These are phyloP conservation scores for Aphanomyces stellatus DNA, from an alignment of 352 stramenopile genomes.

Conservation along the genomic window DNA sequence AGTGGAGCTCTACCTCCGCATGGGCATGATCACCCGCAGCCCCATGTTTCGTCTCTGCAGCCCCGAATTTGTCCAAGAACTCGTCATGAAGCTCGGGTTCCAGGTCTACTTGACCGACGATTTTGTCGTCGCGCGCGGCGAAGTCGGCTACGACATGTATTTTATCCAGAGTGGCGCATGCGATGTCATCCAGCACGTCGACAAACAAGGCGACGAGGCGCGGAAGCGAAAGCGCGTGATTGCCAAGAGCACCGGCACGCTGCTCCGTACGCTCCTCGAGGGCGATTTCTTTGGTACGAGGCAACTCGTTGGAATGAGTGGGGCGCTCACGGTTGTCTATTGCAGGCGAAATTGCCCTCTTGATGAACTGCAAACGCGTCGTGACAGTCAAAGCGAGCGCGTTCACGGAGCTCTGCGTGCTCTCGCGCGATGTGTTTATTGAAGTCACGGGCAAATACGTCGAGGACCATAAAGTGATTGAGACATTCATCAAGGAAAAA, in stretches of 20 bases:
- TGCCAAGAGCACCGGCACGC: not conserved
- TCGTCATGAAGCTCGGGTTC: conserved; percentile 73
- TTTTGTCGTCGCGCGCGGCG: conserved; percentile 71
- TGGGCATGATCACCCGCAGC: conserved; percentile 82
- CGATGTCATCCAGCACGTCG: conserved; percentile 64
- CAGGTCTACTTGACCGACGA: conserved; percentile 82
- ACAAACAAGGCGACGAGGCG: not conserved
- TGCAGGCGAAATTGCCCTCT: conserved; percentile 59
- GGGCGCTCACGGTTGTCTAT: not conserved
- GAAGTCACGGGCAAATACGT: conserved; percentile 67
- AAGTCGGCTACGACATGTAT: conserved; percentile 84
- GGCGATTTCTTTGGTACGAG: conserved; percentile 58
- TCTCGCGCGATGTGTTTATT: conserved; percentile 66
- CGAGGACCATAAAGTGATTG: conserved; percentile 68
- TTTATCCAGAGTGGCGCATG: conserved; percentile 74
- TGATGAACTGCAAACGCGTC: conserved; percentile 80
- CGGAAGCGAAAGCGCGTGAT: not conserved
- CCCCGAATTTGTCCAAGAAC: conserved; percentile 71
- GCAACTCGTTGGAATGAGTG: not conserved
- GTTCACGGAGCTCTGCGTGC: conserved; percentile 66
- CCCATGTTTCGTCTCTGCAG: conserved; percentile 78
- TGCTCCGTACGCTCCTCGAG: conserved; percentile 28
- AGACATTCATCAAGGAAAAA: conserved; percentile 83
- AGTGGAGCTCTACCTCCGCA: conserved; percentile 71
- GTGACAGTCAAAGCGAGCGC: conserved; percentile 59